Evolutionary conservation across 1,139 yeast genomes (phyloP), one percentile per base, ranked within the genome.

Genomic region (Geotrichum citri-aurantii): DNA sequence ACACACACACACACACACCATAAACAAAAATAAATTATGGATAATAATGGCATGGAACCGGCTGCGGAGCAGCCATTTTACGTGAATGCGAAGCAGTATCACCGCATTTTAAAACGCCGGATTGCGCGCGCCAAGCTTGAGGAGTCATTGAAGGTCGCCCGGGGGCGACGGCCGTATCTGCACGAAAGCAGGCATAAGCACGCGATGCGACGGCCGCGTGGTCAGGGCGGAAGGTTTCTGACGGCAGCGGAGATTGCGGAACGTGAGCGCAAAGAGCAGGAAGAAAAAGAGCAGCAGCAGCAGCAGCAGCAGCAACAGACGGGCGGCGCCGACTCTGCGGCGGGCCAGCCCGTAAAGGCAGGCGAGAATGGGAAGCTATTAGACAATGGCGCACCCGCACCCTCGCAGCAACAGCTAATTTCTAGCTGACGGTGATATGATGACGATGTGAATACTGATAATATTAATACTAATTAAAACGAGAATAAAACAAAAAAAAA

Each of bases 121-220:
- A 81, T 90, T 54, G 98, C 99, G 0, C 79, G 99, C 59, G 98
- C 98, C 8, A 88, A 86, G 71, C 79, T 93, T 56, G 99, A 93
- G 69, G 98, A 93, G 68, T 82, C 85, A 54, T 79, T 93, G 63
- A 87, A 89, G 69, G 88, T 88, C 10, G 95, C 95, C 26, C 81
- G 97, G 64, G 95, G 95, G 8, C 82, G 98, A 65, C 87, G 88
- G 69, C 99, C 99, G 2, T 95, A 95, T 71, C 75, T 95, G 58
- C 99, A 95, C 71, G 99, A 95, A 73, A 90, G 97, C 19, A 82
- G 99, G 67, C 99, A 95, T 73, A 93, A 93, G 72, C 99, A 95
- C 73, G 99, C 99, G 23, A 93, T 95, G 99, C 81, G 99, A 70
- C 82, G 99, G 72, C 99, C 99, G 17, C 82, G 99, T 68, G 99